Evolutionary conservation across 2,329 filamentous ascomycete species (phyloP).

Genomic region (Claviceps monticola): DNA sequence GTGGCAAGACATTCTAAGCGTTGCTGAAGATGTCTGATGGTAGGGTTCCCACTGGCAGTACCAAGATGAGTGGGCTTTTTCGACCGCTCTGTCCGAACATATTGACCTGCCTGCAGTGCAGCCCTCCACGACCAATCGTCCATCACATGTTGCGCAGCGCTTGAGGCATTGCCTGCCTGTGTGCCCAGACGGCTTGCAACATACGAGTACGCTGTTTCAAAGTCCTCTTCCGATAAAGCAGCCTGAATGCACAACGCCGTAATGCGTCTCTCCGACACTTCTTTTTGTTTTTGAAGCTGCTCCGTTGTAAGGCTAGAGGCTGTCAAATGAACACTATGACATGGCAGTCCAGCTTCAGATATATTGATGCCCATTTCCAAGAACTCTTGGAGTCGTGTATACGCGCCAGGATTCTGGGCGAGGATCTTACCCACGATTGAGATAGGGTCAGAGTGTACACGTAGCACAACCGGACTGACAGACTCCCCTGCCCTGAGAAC

Average conservation of each 20-base stretch:
- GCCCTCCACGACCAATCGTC: conserved; percentile 69
- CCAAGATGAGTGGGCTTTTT: conserved; percentile 44
- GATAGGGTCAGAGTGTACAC: conserved; percentile 63
- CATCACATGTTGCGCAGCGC: conserved; percentile 6
- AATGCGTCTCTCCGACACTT: conserved; percentile 48
- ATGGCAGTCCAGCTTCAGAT: conserved; percentile 40
- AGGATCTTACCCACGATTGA: conserved; percentile 59
- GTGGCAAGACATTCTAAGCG: conserved; percentile 68
- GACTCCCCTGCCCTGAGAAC: conserved; percentile 68
- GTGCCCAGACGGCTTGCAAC: conserved; percentile 54
- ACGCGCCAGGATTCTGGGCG: conserved; percentile 61
- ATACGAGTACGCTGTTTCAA: conserved; percentile 78
- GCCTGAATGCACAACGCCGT: conserved; percentile 71
- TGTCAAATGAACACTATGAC: conserved; percentile 1
- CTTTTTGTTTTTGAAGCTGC: conserved; percentile 13
- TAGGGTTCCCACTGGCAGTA: conserved; percentile 42
- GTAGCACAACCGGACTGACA: conserved; percentile 63
- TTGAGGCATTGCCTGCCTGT: conserved; percentile 3
- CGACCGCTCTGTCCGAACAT: conserved; percentile 42
- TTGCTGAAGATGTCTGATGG: conserved; percentile 63
- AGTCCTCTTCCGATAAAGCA: conserved; percentile 62
- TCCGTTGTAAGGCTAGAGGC: background rate
- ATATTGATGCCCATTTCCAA: conserved; percentile 55
- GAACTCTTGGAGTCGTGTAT: conserved; percentile 61
- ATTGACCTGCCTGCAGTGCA: conserved; percentile 64